Base-by-base conservation (phyloP, 164 flowering plant genomes). In the Tetrastigma voinierianum region DNA sequence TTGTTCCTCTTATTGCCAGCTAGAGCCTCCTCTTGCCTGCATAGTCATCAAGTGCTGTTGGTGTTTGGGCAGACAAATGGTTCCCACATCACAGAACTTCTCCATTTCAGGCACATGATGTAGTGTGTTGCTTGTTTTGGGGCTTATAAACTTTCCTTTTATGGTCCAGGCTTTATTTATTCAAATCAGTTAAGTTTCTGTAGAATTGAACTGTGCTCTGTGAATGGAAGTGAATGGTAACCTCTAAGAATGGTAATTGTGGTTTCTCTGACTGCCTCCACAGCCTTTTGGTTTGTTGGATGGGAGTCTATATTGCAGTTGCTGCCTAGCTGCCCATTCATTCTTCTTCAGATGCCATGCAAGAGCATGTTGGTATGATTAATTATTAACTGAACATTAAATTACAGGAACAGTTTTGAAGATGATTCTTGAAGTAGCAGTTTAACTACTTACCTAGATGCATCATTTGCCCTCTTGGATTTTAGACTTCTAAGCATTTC, bases 11-110 rank as follows among this genome's bases (percentile, higher is more conserved):
- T 69, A n/a, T 78, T 95, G 74, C 83, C 86, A 60, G 70, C 82
- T 57, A 88, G 97, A 80, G 96, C 97, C 97, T 70, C 86, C 89
- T 51, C 78, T 16, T 73, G 95, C 97, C 97, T 69, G 97, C 99
- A 53, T 95, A 98, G 99, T 78, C 86, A 17, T 59, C 72, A 9
- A 70, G 70, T 69, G 64, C 65, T 62, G 75, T 15, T 64, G 66
- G 54, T 59, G 70, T 51, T 21, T 65, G 76, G 55, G 46, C 74
- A 69, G 18, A 67, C 40, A 6, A 53, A 62, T 66, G 65, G 32
- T 68, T 68, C 76, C 76, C 43, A 55, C 67, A 21, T 18, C 67
- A 18, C 74, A 64, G 23, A 70, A 58, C 77, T 53, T 63, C 60
- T 67, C 68, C 80, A 25, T 44, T 61, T 61, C 79, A 57, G 57